phyloP scores from a whole-genome alignment of 257 asterid species.

The Solanum neorickii region DNA sequence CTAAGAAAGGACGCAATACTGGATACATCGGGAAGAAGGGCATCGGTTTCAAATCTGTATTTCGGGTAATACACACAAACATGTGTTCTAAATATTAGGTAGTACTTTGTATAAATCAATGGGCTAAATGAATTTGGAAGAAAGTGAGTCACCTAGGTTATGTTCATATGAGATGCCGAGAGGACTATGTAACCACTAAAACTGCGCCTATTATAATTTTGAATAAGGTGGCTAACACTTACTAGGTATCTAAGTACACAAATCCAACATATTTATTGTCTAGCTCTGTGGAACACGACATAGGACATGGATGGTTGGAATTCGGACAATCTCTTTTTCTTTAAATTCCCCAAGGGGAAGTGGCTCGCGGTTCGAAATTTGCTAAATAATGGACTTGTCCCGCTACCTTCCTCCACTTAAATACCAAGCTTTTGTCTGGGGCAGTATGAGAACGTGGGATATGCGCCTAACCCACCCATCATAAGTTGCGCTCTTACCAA shows the following conservation, averaged over 20 bases:
- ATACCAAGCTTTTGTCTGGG: not conserved
- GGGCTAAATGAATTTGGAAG: not conserved
- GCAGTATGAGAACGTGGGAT: not conserved
- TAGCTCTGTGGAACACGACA: not conserved
- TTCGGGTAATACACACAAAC: slow-evolving; percentile 54
- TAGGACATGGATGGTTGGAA: not conserved
- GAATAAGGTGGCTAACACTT: not conserved
- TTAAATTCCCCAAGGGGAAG: not conserved
- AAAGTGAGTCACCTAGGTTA: not conserved
- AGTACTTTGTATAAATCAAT: not conserved
- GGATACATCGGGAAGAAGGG: slow-evolving; percentile 99
- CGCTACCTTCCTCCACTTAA: not conserved
- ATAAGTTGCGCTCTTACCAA: not conserved
- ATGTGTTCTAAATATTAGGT: not conserved
- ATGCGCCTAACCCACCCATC: not conserved
- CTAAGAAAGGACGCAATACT: slow-evolving; percentile 51
- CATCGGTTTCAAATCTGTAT: slow-evolving; percentile 98
- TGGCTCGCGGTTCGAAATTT: not conserved
- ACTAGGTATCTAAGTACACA: not conserved
- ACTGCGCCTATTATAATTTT: not conserved
- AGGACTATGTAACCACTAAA: not conserved
- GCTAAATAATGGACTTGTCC: not conserved
- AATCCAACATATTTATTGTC: not conserved
- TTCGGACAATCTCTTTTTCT: not conserved
- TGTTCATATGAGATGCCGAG: not conserved